phyloP scores from a whole-genome alignment of 164 flowering plant genomes.

The Magnolia kwangsiensis region DNA sequence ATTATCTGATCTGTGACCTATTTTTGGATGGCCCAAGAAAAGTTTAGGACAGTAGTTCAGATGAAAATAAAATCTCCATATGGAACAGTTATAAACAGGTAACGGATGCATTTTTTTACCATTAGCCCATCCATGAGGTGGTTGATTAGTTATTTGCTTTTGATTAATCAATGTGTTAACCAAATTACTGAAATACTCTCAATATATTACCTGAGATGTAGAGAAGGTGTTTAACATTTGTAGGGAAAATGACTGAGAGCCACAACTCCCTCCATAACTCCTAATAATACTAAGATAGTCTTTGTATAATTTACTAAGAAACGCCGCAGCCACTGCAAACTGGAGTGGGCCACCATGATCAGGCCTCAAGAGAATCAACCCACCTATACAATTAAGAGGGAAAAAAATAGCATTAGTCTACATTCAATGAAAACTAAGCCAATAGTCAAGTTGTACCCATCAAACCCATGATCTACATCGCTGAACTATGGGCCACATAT shows the following conservation, averaged over 20 bases:
- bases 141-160: no score
- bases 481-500: no score
- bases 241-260: slow-evolving; percentile 20
- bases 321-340: slow-evolving; percentile 62
- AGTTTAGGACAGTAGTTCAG: no score
- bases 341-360: slow-evolving; percentile 31
- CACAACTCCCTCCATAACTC: slow-evolving; percentile 36
- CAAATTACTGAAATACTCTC: background rate
- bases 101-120: no score
- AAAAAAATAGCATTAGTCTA: background rate
- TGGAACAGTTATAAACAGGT: no score
- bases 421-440: background rate
- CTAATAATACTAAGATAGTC: slow-evolving; percentile 44
- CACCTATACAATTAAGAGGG: slow-evolving; percentile 24
- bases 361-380: slow-evolving; percentile 48
- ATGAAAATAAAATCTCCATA: no score
- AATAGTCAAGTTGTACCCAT: no score
- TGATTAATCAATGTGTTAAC: background rate
- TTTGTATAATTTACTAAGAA: slow-evolving; percentile 51
- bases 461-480: no score
- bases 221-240: slow-evolving; percentile 43
- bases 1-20: no score
- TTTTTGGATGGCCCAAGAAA: no score
- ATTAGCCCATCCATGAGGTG: no score
- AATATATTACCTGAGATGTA: slow-evolving; percentile 41